Conservation (phyloP, 305 asterid species). For the Fraxinus baroniana region DNA sequence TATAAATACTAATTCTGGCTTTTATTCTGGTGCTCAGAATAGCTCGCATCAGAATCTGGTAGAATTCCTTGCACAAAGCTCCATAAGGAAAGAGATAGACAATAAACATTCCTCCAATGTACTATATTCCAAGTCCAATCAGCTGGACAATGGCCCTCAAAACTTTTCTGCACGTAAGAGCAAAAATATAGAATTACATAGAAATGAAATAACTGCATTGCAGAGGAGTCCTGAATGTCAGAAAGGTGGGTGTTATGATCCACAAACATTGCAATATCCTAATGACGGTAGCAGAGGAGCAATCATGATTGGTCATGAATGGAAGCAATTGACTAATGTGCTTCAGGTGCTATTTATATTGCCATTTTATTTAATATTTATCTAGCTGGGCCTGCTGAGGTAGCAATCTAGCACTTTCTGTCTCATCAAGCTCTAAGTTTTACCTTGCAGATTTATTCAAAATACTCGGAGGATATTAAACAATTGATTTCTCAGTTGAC, state of each 20-base stretch:
- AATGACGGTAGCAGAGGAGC: constrained; percentile 35
- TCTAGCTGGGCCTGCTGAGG: constrained; percentile 6
- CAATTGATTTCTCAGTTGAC: constrained; percentile 39
- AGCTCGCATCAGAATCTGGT: constrained; percentile 44
- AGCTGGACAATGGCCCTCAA: constrained; percentile 34
- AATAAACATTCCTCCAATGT: constrained; percentile 25
- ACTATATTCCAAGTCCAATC: constrained; percentile 41
- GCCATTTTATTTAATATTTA: constrained; percentile 20
- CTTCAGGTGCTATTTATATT: constrained; percentile 26
- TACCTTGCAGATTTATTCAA: constrained; percentile 64
- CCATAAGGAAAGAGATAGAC: constrained; percentile 39
- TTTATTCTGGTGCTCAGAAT: constrained; percentile 26
- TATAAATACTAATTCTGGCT: constrained; percentile 16
- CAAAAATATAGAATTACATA: constrained; percentile 39
- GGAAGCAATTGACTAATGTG: constrained; percentile 60
- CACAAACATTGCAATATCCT: constrained; percentile 31
- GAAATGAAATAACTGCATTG: constrained; percentile 29
- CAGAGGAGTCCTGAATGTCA: constrained; percentile 64
- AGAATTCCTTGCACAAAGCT: constrained; percentile 41
- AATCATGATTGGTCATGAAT: constrained; percentile 35
- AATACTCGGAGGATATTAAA: constrained; percentile 56
- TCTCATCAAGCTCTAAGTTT: constrained; percentile 31
- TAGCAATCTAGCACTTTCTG: constrained; percentile 20
- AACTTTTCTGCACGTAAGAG: constrained; percentile 52
- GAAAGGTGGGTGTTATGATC: constrained; percentile 42